A percentile compares a stretch with the other conserved stretches of the same genome.
phyloP scores from a whole-genome alignment of 2,329 filamentous ascomycete species.

The Ophiostoma tasmaniense region DNA sequence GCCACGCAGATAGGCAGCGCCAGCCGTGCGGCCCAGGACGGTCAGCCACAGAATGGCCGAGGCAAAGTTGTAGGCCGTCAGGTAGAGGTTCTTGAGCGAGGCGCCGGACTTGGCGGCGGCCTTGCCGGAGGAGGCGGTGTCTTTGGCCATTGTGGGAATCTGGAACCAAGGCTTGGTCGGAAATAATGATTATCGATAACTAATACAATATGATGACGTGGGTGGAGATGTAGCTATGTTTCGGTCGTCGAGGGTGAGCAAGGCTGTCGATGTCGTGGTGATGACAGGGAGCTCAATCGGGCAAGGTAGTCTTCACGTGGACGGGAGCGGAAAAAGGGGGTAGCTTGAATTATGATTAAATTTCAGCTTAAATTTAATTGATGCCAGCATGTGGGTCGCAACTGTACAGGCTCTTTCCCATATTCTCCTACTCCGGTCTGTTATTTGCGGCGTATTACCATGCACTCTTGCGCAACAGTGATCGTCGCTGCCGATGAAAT shows the following conservation, averaged over 20 bases:
- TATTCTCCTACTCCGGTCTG: neutral
- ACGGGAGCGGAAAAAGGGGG: neutral
- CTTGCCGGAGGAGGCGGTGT: conserved; percentile 15
- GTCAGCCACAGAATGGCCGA: conserved; percentile 71
- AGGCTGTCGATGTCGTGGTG: neutral
- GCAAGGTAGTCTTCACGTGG: neutral
- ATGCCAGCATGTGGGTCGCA: neutral
- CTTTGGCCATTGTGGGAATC: neutral
- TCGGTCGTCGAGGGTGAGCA: neutral
- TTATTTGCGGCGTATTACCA: conserved; percentile 2
- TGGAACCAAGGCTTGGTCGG: neutral
- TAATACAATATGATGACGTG: neutral
- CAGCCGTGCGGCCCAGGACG: conserved; percentile 60
- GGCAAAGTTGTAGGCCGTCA: conserved; percentile 75
- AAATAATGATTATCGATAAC: neutral
- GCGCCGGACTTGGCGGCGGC: conserved; percentile 26
- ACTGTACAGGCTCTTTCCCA: neutral
- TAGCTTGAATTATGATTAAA: neutral
- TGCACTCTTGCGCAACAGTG: neutral
- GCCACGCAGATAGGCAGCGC: conserved; percentile 45
- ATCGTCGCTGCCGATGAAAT: neutral
- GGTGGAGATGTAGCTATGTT: neutral
- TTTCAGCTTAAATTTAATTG: neutral
- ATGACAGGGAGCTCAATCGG: neutral
- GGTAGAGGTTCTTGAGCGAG: conserved; percentile 54